phyloP scores from a whole-genome alignment of 2,329 filamentous ascomycete species.

The Trichoderma koningiopsis region DNA sequence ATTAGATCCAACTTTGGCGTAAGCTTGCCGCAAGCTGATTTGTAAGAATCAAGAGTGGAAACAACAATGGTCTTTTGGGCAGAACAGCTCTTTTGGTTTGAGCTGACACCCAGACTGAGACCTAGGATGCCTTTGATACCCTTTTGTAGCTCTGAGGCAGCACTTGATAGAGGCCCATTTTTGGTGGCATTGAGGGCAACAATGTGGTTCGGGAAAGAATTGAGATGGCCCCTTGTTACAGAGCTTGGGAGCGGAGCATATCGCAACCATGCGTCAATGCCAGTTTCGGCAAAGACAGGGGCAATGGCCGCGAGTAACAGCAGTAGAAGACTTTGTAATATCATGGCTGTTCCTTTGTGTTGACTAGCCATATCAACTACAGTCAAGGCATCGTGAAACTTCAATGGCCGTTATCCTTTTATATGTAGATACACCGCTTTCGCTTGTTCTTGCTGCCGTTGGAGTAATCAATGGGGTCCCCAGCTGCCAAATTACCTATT shows the following conservation, averaged over 20 bases:
- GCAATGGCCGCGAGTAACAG: slow-evolving; percentile 32
- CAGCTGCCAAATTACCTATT: neutral
- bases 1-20: slow-evolving; percentile 45
- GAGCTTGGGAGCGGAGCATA: slow-evolving; percentile 56
- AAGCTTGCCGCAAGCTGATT: slow-evolving; percentile 41
- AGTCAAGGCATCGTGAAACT: neutral
- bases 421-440: neutral
- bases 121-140: slow-evolving; percentile 61
- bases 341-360: neutral
- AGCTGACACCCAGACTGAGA: slow-evolving; percentile 40
- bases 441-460: neutral
- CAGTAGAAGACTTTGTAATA: slow-evolving; percentile 2
- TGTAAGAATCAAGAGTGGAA: slow-evolving; percentile 31
- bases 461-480: neutral
- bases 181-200: slow-evolving; percentile 56
- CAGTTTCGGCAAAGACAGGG: slow-evolving; percentile 54
- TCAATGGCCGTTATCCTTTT: neutral
- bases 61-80: slow-evolving; percentile 28
- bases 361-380: too few relatives aligned
- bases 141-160: slow-evolving; percentile 59
- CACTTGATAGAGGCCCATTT: slow-evolving; percentile 59
- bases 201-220: slow-evolving; percentile 50
- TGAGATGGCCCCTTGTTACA: slow-evolving; percentile 34
- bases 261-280: slow-evolving; percentile 64
- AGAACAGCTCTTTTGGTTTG: neutral